Conservation (phyloP, 352 stramenopile species). For the Phytophthora sp. region DNA sequence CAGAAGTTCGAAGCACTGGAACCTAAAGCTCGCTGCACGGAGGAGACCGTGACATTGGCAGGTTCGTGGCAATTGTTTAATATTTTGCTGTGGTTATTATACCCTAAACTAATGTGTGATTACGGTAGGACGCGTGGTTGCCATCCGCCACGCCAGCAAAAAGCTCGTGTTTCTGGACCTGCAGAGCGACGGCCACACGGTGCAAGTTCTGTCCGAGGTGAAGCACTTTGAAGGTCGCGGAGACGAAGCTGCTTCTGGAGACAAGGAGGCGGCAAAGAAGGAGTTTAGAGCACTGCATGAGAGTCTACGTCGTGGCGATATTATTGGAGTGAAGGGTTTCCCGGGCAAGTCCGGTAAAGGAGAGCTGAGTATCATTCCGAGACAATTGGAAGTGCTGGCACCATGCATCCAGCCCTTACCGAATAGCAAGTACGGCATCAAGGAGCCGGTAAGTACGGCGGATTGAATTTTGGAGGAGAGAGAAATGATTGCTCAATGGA, state of each 20-base stretch:
- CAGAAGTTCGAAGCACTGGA: conserved; percentile 56
- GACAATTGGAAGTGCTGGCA: conserved; percentile 92
- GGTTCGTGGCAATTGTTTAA: conserved; percentile 33
- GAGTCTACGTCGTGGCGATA: conserved; percentile 78
- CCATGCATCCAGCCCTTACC: conserved; percentile 93
- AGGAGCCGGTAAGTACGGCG: conserved; percentile 64
- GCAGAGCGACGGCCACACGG: conserved; percentile 60
- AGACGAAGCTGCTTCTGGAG: conserved; percentile 17
- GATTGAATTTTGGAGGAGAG: not conserved
- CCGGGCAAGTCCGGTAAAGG: conserved; percentile 84
- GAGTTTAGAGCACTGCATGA: conserved; percentile 73
- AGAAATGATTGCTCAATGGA: conserved; percentile 26
- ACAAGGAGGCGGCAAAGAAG: conserved; percentile 45
- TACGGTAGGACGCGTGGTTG: conserved; percentile 63
- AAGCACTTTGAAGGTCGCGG: conserved; percentile 70
- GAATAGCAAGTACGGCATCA: conserved; percentile 95
- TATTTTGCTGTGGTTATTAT: no score
- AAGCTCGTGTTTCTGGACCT: conserved; percentile 86
- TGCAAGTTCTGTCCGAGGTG: conserved; percentile 81
- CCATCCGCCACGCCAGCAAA: conserved; percentile 82
- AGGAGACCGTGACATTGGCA: conserved; percentile 64
- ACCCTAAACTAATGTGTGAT: no score
- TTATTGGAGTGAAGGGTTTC: conserved; percentile 80
- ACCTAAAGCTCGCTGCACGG: conserved; percentile 60
- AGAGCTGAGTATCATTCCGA: conserved; percentile 84